Evolutionary conservation across 2,329 filamentous ascomycete species (phyloP), one percentile per base, ranked within the genome.

Genomic region (Hypoxylon sp.): DNA sequence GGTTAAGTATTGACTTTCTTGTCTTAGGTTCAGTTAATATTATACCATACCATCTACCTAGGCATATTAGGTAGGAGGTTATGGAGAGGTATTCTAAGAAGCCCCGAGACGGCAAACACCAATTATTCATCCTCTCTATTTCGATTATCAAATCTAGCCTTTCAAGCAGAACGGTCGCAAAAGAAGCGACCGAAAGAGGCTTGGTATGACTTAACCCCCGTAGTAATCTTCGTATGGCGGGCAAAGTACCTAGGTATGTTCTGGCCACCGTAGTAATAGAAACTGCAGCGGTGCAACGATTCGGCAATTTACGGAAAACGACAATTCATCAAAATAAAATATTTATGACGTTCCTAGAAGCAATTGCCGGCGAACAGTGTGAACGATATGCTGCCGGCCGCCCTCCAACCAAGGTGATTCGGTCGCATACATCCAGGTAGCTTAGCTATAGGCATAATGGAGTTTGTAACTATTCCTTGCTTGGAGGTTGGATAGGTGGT

Each of bases 221-320:
- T 61, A 55, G 57, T 57, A 55, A 60, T 59, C 15, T 26, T 59
- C 55, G 58, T 62, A 62, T 62, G 41, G 34, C 30, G 32, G 41
- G n/a, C n/a, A 20, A 10, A 41, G 11, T 41, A 3, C n/a, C n/a
- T 10, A 10, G 20, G 11, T 41, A 3, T n/a, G 11, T 41, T 41
- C 37, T 41, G n/a, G 37, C 20, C 20, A 34, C 59, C 15, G 50
- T 62, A 61, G 54, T 56, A 59, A 62, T 59, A 43, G 51, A 20
- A 46, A 37, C 7, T 4, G 22, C 43, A 32, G 44, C 37, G 43
- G 39, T 59, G 51, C 51, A 46, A 61, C 63, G 26, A 22, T 41
- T 51, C 65, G 65, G 63, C 34, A 61, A 46, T 65, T 66, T 41
- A 55, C 63, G 62, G 53, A 54, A 49, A 52, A 41, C 28, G 26